Base-by-base conservation (phyloP, 2,329 filamentous ascomycete genomes). In the Fusarium nygamai region DNA sequence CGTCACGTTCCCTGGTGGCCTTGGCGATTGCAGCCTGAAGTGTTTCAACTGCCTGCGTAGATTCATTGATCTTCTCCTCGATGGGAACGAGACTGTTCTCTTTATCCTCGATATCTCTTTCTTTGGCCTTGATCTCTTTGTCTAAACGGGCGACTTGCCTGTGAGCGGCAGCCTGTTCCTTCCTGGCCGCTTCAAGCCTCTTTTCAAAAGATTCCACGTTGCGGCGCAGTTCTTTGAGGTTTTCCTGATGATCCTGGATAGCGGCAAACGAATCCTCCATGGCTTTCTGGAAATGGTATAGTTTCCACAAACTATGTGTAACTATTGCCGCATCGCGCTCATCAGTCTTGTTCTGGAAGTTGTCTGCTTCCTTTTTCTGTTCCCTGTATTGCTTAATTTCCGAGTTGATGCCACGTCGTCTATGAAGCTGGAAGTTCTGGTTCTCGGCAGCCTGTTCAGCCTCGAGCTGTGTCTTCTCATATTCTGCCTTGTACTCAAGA, bases 361-460 rank as follows among this genome's bases (percentile, higher is more conserved):
- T 96, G 75, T 99, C 96, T 10, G 96, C 96, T 80, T 98, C 96
- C 76, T 92, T 92, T 85, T 98, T 98, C 83, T 98, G 96, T 81
- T 98, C 95, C 79, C 97, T 93, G 79, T 98, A 99, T 79, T 98
- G 95, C 81, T 96, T 98, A 82, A 99, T 97, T 83, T 99, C 96
- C 6, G 95, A 96, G 82, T 98, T 98, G 84, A 99, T 98, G 54
- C 94, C 95, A 76, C 96, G 92, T 39, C 96, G 93, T 70, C 95
- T 91, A 79, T 96, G 93, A 14, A 98, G 90, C 81, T 97, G 95
- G 76, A 94, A 93, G 50, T 92, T 94, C 75, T 97, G 94, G 74
- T 97, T 94, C 78, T 98, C 96, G 3, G 92, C 91, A 11, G 96
- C 95, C 77, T 94, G 92, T 74, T 98, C 95, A 9, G 93, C 91